Evolutionary conservation across 441 rosid genomes (phyloP).

Genomic region (Dalechampia spathulata): DNA sequence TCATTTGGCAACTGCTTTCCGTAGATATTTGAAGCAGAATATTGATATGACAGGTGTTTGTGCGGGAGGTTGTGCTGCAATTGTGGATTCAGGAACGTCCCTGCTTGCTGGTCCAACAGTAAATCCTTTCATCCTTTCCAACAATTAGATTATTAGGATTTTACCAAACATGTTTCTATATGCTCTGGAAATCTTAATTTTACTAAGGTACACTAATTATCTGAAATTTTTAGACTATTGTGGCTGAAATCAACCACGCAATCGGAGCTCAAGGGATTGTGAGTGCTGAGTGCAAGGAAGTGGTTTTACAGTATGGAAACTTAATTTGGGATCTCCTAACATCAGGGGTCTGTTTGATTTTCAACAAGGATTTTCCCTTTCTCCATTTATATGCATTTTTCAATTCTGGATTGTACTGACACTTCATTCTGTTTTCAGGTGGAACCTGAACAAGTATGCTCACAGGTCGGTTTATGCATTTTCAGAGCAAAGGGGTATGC

Average conservation of each 20-base stretch:
- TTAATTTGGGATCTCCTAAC: conserved; percentile 63
- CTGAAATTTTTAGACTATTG: conserved; percentile 36
- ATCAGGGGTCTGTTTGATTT: conserved; percentile 43
- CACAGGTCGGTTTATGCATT: conserved; percentile 49
- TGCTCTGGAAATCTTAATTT: not conserved
- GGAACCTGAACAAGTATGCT: conserved; percentile 46
- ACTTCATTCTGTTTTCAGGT: conserved; percentile 28
- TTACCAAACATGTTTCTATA: not conserved
- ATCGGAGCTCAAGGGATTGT: conserved; percentile 70
- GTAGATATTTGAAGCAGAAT: no score
- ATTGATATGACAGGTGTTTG: conserved; percentile 45
- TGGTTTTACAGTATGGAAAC: conserved; percentile 64
- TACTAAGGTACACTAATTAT: conserved; percentile 5
- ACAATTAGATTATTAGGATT: not conserved
- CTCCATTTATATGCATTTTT: not conserved
- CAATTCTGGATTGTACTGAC: not conserved
- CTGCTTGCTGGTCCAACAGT: conserved; percentile 77
- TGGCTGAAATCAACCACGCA: conserved; percentile 72
- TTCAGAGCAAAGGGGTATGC: conserved; percentile 18
- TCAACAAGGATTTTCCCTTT: not conserved
- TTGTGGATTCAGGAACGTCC: conserved; percentile 82
- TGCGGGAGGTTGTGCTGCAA: conserved; percentile 56
- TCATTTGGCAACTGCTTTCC: no score
- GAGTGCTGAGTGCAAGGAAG: conserved; percentile 59
- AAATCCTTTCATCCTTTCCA: conserved; percentile 14